phyloP scores from a whole-genome alignment of 1,284 basidiomycete species.

The Ganoderma resinaceum region DNA sequence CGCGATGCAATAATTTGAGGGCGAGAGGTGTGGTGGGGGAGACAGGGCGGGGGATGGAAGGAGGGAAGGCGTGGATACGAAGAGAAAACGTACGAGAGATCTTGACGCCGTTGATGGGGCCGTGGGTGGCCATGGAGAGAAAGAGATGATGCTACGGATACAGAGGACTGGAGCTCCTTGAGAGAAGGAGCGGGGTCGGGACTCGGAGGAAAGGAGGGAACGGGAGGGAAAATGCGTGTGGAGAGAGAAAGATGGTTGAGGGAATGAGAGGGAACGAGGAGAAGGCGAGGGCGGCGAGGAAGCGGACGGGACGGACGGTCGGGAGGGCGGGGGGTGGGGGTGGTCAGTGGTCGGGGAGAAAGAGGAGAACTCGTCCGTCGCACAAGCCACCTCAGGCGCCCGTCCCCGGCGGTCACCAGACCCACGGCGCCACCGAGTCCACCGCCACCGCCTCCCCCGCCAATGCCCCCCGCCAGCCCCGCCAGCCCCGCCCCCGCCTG shows the following conservation, averaged over 20 bases:
- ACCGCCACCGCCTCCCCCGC: constrained; percentile 7
- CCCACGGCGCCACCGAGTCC: constrained; percentile 8
- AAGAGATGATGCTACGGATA: constrained; percentile 38
- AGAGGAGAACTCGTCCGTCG: constrained; percentile 24
- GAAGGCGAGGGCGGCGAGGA: constrained; percentile 11
- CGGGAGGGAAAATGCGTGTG: constrained; percentile 7
- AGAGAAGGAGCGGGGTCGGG: constrained; percentile 26
- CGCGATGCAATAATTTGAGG: constrained; percentile 28
- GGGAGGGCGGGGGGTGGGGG: constrained; percentile 10
- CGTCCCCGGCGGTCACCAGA: constrained; percentile 19
- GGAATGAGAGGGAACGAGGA: constrained; percentile 2
- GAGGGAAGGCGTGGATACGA: constrained; percentile 21
- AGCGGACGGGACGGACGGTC: constrained; percentile 8
- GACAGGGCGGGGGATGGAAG: constrained; percentile 35
- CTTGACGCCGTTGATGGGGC: constrained; percentile 91
- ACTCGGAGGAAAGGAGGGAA: constrained; percentile 18
- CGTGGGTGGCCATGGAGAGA: constrained; percentile 71
- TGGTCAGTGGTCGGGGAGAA: constrained; percentile 27
- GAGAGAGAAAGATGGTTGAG: constrained; percentile 22
- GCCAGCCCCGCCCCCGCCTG: constrained; percentile 8
- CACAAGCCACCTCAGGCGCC: constrained; percentile 25
- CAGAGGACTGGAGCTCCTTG: constrained; percentile 30
- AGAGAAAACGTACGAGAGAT: constrained; percentile 76
- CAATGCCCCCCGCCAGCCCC: neutral
- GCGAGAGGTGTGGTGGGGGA: constrained; percentile 15